phyloP scores from a whole-genome alignment of 2,329 filamentous ascomycete species.

The Alternaria panax region DNA sequence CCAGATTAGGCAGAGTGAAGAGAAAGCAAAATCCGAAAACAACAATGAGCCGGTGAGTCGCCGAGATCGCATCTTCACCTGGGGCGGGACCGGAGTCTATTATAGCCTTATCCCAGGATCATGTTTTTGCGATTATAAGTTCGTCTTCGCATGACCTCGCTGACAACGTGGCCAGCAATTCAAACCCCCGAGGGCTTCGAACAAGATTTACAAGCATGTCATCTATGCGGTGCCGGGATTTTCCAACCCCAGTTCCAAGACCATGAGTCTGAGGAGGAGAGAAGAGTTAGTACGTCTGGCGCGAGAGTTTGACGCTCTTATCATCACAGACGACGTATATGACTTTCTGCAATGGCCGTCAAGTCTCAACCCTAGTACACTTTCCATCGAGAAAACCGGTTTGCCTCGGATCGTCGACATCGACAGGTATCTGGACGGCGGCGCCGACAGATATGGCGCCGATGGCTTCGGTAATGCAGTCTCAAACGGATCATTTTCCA shows the following conservation, averaged over 20 bases:
- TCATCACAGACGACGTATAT: constrained; percentile 92
- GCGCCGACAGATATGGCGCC: constrained; percentile 54
- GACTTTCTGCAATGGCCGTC: constrained; percentile 85
- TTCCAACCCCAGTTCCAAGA: constrained; percentile 85
- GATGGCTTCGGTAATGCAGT: constrained; percentile 79
- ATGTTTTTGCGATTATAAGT: too few species aligned
- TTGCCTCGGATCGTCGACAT: constrained; percentile 81
- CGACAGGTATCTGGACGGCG: constrained; percentile 71
- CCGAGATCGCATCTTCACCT: neutral
- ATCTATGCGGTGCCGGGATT: constrained; percentile 91
- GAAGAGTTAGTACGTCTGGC: constrained; percentile 77
- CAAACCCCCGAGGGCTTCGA: constrained; percentile 66
- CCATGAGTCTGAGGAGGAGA: constrained; percentile 75
- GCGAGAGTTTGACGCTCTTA: constrained; percentile 78
- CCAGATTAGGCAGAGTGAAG: constrained; percentile 61
- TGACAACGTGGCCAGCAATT: constrained; percentile 52
- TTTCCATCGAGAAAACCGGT: constrained; percentile 51
- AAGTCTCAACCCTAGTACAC: constrained; percentile 33
- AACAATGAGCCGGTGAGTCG: constrained; percentile 55
- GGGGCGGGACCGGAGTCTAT: neutral
- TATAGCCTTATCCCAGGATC: neutral
- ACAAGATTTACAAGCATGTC: constrained; percentile 84
- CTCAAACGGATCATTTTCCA: constrained; percentile 90
- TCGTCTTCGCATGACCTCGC: neutral
- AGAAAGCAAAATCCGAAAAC: constrained; percentile 46